Conservation (phyloP, 2,329 filamentous ascomycete genomes). For the Fusarium floridanum region DNA sequence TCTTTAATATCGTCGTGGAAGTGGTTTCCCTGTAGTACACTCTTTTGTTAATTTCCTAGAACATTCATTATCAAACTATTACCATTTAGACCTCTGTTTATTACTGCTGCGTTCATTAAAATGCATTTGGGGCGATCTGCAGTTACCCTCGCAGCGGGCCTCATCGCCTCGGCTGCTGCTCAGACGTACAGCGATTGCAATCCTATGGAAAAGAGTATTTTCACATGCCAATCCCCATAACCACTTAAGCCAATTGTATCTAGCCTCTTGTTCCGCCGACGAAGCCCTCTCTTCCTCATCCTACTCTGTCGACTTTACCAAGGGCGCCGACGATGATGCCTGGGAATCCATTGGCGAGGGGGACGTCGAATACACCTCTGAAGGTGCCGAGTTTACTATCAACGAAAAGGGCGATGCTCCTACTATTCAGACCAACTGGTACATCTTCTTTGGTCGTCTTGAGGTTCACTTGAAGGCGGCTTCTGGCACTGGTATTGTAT, state of each 20-base stretch:
- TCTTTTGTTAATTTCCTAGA: neutral
- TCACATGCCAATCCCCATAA: neutral
- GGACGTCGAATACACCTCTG: constrained; percentile 31
- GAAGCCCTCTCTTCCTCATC: constrained; percentile 30
- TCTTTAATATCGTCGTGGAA: neutral
- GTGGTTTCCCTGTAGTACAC: neutral
- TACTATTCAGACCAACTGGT: constrained; percentile 77
- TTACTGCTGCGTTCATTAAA: neutral
- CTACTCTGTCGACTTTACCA: constrained; percentile 39
- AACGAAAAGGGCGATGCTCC: constrained; percentile 67
- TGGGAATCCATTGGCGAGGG: constrained; percentile 38
- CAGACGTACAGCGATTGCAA: constrained; percentile 38
- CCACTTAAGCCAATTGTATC: neutral
- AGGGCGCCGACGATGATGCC: constrained; percentile 36
- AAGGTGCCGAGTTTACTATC: constrained; percentile 63
- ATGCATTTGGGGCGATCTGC: constrained; percentile 22
- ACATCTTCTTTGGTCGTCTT: constrained; percentile 86
- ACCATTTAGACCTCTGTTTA: neutral
- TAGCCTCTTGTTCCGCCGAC: constrained; percentile 24
- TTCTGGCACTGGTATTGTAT: constrained; percentile 80
- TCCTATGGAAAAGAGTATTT: constrained; percentile 36
- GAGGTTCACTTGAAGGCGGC: constrained; percentile 78
- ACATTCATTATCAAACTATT: neutral
- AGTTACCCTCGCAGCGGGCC: constrained; percentile 24
- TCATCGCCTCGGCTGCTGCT: constrained; percentile 27